Percentiles rank a stretch among this genome's conserved stretches.
These are phyloP conservation scores for Colletotrichum graminicola DNA, from an alignment of 2,329 filamentous ascomycete genomes.

Conservation along the genomic window DNA sequence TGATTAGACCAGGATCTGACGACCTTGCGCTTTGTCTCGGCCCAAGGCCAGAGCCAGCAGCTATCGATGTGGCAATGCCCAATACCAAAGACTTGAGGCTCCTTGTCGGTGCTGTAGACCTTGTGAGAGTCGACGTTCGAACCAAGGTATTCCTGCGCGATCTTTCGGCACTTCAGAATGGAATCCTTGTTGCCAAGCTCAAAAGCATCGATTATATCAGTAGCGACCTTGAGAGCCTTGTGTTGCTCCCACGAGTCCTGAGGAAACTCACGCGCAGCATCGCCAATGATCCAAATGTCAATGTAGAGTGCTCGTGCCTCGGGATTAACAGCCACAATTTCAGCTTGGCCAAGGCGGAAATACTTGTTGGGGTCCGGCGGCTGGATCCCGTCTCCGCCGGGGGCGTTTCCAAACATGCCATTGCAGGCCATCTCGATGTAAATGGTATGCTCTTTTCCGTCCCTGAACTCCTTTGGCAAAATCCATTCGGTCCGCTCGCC, in stretches of 20 bases:
- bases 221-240: constrained; percentile 84
- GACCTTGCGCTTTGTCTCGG: constrained; percentile 96
- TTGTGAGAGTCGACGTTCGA: constrained; percentile 83
- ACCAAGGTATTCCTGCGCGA: constrained; percentile 87
- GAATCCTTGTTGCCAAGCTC: constrained; percentile 83
- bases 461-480: constrained; percentile 82
- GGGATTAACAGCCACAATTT: constrained; percentile 90
- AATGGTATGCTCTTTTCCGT: constrained; percentile 88
- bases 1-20: constrained; percentile 97
- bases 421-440: constrained; percentile 99
- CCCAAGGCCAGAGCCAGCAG: constrained; percentile 99
- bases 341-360: constrained; percentile 80
- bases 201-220: constrained; percentile 90
- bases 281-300: constrained; percentile 96
- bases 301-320: constrained; percentile 86
- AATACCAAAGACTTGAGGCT: constrained; percentile 86
- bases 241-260: constrained; percentile 90
- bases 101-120: constrained; percentile 82
- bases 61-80: constrained; percentile 98
- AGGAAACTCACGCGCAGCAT: constrained; percentile 92
- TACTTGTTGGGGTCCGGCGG: constrained; percentile 88
- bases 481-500: constrained; percentile 94
- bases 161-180: constrained; percentile 82
- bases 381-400: constrained; percentile 86
- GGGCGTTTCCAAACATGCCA: constrained; percentile 95